Evolutionary conservation across 2,329 filamentous ascomycete species (phyloP).

Genomic region (Trichophyton rubrum): DNA sequence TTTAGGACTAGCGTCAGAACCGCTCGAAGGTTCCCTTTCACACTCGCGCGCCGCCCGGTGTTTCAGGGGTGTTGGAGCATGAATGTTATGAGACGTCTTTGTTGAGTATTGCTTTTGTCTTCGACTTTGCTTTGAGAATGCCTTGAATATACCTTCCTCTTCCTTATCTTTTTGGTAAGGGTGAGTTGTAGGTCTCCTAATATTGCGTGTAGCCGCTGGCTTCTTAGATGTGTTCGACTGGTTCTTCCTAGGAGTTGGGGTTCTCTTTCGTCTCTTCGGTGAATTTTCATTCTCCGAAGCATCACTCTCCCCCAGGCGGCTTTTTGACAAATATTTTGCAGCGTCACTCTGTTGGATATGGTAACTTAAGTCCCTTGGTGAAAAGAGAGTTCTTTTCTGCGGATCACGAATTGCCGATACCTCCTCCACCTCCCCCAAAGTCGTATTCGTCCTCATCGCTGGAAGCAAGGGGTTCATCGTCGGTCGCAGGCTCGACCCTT

Average conservation of each 20-base stretch:
- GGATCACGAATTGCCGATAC: not conserved
- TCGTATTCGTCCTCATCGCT: slow-evolving; percentile 17
- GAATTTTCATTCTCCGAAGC: not conserved
- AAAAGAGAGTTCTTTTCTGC: slow-evolving; percentile 1
- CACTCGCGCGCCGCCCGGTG: not conserved
- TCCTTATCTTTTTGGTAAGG: not conserved
- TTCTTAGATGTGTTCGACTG: not conserved
- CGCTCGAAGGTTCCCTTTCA: not conserved
- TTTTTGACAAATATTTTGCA: not conserved
- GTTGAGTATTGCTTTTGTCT: too few relatives aligned
- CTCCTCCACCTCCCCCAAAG: slow-evolving; percentile 5
- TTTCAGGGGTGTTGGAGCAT: not conserved
- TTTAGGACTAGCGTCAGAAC: not conserved
- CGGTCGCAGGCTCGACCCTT: slow-evolving; percentile 19
- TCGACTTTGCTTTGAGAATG: not conserved
- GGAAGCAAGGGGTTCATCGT: slow-evolving; percentile 27
- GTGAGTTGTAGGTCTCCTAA: not conserved
- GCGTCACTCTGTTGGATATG: not conserved
- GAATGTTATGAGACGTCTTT: not conserved
- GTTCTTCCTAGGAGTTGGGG: not conserved
- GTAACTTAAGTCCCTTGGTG: slow-evolving; percentile 4
- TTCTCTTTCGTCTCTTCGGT: slow-evolving; percentile 4
- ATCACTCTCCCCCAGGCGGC: too few relatives aligned
- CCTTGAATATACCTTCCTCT: not conserved
- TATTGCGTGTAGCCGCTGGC: too few relatives aligned